Base-by-base conservation (phyloP, 768 basidiomycete species). In the Arthromyces matolae region DNA sequence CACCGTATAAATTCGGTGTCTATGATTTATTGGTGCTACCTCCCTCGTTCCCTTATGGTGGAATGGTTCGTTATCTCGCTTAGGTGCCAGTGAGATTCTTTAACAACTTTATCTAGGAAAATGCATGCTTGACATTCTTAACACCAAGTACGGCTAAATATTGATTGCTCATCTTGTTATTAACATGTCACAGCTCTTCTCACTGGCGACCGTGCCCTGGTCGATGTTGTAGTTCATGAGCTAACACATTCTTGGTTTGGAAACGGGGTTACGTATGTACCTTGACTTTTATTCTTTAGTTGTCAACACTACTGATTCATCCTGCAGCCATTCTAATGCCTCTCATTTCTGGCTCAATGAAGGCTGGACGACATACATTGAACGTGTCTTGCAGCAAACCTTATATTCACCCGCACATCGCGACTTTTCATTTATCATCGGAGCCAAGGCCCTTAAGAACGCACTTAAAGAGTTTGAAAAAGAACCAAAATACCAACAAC, bases 361-460 rank as follows among this genome's bases (percentile, higher is more conserved):
- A 70, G 87, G 92, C 22, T 94, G 89, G 86, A 96, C 94, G 25
- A 93, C 89, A 0, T 97, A 93, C 60, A 83, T 89, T 24, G 94
- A 98, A 62, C 83, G 93, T 13, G 67, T 95, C 7, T 70, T 95
- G 36, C 81, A 81, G 39, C 75, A 83, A 53, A 68, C 74, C 36
- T 70, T 93, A 3, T 81, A 90, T 61, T 79, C 86, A 0, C 81
- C 87, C 14, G 82, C 83, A 2, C 80, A 84, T 41, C 83, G 93
- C 34, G 90, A 82, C 14, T 88, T 97, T 60, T 80, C 82, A 7
- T 95, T 76, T 64, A 70, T 90, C 50, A 84, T 88, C 48, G 93
- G 92, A 3, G 71, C 75, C 16, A 89, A 87, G 51, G 75, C 70
- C 0, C 73, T 97, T 14, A 67, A 74, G n/a, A 86, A 90, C 50